Evolutionary conservation across 768 basidiomycete species (phyloP), one percentile per base, ranked within the genome.

Genomic region (Boletus fagicola): DNA sequence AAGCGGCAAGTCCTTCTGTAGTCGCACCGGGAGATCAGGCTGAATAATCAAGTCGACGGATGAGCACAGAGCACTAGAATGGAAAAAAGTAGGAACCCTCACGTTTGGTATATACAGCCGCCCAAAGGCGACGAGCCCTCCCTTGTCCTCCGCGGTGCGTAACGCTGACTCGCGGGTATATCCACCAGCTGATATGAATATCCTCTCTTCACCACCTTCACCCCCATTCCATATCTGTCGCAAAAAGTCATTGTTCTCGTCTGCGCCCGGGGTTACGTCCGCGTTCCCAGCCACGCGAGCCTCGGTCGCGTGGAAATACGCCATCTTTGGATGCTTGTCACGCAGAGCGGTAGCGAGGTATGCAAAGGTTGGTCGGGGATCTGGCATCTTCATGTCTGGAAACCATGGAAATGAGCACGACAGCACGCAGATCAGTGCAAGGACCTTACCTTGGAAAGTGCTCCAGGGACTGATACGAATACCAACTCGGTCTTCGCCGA

Each of bases 391-490:
- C 82, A 86, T 83, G 46, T 75, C 79, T 78, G 11, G 10, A 24
- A 7, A 35, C 13, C n/a, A 58, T 7, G 43, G 0, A 22, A 62
- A 38, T 51, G 30, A 44, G 28, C 12, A 13, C 24, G 15, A 18
- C 7, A 16, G 13, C 33, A 0, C 33, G 8, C 9, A 13, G 13
- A n/a, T 10, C 11, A 9, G 4, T 3, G 20, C 18, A 62, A 59
- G 22, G 48, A 54, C 48, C 26, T 49, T 26, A 77, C 78, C 75
- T 61, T 79, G 76, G 59, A 72, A 75, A 1, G 45, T 48, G 42
- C 71, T 74, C 83, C 81, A 87, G 4, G 84, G 86, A 56, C 82
- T 82, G 35, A 88, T 42, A 9, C 87, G 76, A 44, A 90, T 72
- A 0, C 73, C 83, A 1, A 80, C 77, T n/a, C 76, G 76, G 24